Base-by-base conservation (phyloP, 2,329 filamentous ascomycete species). In the Xylariales sp. region DNA sequence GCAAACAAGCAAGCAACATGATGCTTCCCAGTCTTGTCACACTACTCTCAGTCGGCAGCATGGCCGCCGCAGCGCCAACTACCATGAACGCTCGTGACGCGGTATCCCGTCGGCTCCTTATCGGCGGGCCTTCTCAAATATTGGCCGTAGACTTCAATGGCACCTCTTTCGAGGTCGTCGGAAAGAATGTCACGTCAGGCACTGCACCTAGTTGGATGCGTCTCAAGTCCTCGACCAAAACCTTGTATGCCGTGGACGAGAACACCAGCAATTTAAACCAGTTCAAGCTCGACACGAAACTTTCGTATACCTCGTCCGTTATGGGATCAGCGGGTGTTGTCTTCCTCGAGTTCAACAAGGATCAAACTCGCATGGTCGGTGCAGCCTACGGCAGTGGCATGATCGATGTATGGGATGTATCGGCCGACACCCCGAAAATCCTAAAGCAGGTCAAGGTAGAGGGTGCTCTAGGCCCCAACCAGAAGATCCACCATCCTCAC, bases 231-330 rank as follows among this genome's bases (percentile, higher is more conserved):
- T 46, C 60, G 1, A 80, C 80, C 32, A 78, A 80, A 72, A 72
- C 76, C 4, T 66, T 87, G 50, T 86, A 84, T 66, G 82, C 82
- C 52, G 81, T 84, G 23, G 80, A 87, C 69, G 85, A 87, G 79
- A 81, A 81, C 70, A 77, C 78, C 70, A 75, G 76, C 57, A 72
- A 75, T 52, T 75, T 82, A n/a, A 79, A 80, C 65, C 73, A 81
- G 16, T 83, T 83, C 72, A 77, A 74, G 18, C 76, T 84, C 39
- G 78, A 83, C 67, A 23, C 23, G 68, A 10, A 23, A n/a, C 73
- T 82, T 0, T 67, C 61, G 1, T 72, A 73, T 10, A 72, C 77
- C 45, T 72, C 77, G 2, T 71, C 76, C 18, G 73, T 70, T 59
- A 77, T 74, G 5, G 82, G 80, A 46, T 82, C 81, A 48, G 48